Conservation (phyloP, 2,329 filamentous ascomycete species). For the Aspergillus spinulosporus region DNA sequence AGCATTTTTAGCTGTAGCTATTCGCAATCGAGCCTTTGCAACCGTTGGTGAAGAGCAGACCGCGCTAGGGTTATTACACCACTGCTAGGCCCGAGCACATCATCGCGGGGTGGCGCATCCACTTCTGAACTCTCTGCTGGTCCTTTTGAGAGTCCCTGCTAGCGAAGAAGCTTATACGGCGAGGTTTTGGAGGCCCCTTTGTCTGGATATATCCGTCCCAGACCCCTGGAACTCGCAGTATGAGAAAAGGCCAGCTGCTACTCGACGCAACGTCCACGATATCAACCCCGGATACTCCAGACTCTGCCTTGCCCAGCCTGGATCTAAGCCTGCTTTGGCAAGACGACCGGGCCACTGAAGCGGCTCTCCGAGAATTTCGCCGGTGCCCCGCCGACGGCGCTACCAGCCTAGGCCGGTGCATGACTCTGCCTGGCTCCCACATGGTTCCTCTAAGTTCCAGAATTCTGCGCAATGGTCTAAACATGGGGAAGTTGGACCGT, state of each 20-base stretch:
- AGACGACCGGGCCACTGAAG: background rate
- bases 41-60: background rate
- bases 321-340: conserved; percentile 7
- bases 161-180: background rate
- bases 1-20: conserved; percentile 10
- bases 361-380: conserved; percentile 29
- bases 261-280: background rate
- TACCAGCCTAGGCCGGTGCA: conserved; percentile 5
- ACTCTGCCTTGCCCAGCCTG: background rate
- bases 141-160: background rate
- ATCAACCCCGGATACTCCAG: background rate
- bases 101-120: conserved; percentile 19
- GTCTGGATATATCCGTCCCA: background rate
- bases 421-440: background rate
- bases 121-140: background rate
- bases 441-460: background rate
- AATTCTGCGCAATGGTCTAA: background rate
- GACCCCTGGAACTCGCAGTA: background rate
- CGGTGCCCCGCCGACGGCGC: conserved; percentile 25
- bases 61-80: conserved; percentile 22
- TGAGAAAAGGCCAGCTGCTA: background rate
- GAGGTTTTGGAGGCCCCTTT: background rate
- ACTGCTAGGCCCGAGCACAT: conserved; percentile 26
- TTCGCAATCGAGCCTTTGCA: conserved; percentile 12
- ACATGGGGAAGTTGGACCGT: background rate